Evolutionary conservation across 352 stramenopile species (phyloP), one percentile per base, ranked within the genome.

Genomic region (Thraustochytrium sp.): DNA sequence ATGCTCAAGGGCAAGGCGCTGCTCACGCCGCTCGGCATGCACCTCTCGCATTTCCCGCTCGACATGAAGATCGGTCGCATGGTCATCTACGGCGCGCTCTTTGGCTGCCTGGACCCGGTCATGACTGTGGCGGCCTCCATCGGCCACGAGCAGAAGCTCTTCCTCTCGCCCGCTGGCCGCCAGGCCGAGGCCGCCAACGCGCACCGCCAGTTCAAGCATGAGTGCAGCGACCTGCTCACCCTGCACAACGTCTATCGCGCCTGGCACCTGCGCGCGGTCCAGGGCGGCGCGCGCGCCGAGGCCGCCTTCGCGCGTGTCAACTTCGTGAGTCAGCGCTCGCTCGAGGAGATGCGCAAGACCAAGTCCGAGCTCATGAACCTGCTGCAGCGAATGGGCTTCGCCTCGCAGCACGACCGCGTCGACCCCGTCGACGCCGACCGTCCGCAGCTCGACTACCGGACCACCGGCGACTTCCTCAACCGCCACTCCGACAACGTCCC

Each of bases 51-150:
- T 62, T 88, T 99, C 11, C 96, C 96, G n/a, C 89, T 99, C 5
- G 93, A 99, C 87, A 93, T 96, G 23, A 92, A 96, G 85, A 88
- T 99, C 26, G 97, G 93, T 36, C 99, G 99, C 86, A 93, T 99
- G 88, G 87, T 99, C 11, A 88, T 99, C 26, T 93, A 96, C 56
- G 96, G 94, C 21, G 91, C 92, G 56, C 86, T 99, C 13, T 98
- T 99, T 75, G 86, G 89, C 23, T 97, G 94, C 49, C 86, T 92
- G n/a, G 90, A 93, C 36, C 82, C 88, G 3, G 85, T 93, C 44
- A 75, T 94, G 36, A 95, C 91, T 2, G 92, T 95, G 68, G 92
- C 91, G n/a, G 90, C 92, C 65, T 62, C 40, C 13, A 72, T 72
- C 26, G 59, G 59, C 21, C 59, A 72, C 36, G 59, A 72, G 59